These are phyloP conservation scores for Eutrema yunnanense DNA, from an alignment of 345 rosid genomes.

Conservation along the genomic window DNA sequence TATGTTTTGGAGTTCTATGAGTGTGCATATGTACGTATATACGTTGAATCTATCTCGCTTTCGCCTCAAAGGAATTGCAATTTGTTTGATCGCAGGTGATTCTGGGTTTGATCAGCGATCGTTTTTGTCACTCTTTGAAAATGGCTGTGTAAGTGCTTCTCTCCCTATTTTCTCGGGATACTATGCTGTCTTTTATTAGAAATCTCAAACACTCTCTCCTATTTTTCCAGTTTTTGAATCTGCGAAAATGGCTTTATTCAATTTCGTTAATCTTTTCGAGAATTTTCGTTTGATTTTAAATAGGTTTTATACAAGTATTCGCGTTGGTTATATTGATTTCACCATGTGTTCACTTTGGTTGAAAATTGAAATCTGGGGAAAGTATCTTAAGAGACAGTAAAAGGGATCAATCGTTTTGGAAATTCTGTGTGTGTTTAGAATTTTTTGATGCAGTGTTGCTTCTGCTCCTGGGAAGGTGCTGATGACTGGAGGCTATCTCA, in stretches of 20 bases:
- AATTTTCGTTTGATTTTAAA: not conserved
- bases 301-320: not conserved
- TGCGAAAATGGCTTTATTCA: not conserved
- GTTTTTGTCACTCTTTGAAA: slow-evolving; percentile 2
- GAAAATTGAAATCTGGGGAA: not conserved
- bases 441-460: slow-evolving; percentile 52
- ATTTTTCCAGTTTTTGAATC: not conserved
- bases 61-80: not conserved
- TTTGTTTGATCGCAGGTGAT: slow-evolving; percentile 27
- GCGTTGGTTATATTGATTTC: not conserved
- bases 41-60: not conserved
- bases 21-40: not conserved
- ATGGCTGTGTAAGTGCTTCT: slow-evolving; percentile 32
- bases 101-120: slow-evolving; percentile 20
- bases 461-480: slow-evolving; percentile 99
- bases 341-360: not conserved
- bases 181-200: not conserved
- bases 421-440: not conserved
- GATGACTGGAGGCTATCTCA: slow-evolving; percentile 89
- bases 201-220: not conserved
- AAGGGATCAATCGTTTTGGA: not conserved
- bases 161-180: not conserved
- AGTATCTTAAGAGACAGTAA: not conserved
- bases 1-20: not conserved
- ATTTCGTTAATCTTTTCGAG: not conserved